Evolutionary conservation across 2,329 filamentous ascomycete species (phyloP).

Genomic region (Talaromyces sp.): DNA sequence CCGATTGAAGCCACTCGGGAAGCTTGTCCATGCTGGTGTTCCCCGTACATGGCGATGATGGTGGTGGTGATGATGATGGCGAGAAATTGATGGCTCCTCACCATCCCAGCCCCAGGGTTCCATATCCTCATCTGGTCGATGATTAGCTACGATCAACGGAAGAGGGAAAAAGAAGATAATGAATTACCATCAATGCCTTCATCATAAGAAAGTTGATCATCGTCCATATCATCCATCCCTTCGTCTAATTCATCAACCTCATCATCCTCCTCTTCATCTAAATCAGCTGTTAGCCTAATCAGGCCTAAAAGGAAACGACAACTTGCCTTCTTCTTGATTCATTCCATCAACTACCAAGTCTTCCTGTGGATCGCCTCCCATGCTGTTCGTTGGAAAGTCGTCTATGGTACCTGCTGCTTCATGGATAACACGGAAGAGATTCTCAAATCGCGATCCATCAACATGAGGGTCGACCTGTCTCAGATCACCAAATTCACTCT

Average conservation of each 20-base stretch:
- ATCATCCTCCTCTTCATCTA: slow-evolving; percentile 54
- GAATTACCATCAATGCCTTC: slow-evolving; percentile 36
- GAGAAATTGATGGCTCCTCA: slow-evolving; percentile 48
- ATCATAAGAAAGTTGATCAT: slow-evolving; percentile 42
- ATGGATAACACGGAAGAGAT: slow-evolving; percentile 45
- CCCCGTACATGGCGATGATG: slow-evolving; percentile 51
- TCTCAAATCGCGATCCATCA: slow-evolving; percentile 43
- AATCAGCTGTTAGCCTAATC: slow-evolving; percentile 40
- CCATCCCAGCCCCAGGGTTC: slow-evolving; percentile 51
- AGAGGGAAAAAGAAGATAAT: slow-evolving; percentile 20
- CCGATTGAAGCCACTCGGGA: slow-evolving; percentile 57
- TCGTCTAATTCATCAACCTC: slow-evolving; percentile 33
- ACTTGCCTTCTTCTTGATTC: slow-evolving; percentile 54
- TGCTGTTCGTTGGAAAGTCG: slow-evolving; percentile 42
- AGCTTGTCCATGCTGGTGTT: slow-evolving; percentile 61
- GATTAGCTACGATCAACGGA: slow-evolving; percentile 29
- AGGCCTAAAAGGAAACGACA: slow-evolving; percentile 21
- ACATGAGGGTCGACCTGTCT: slow-evolving; percentile 40
- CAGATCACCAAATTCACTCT: slow-evolving; percentile 41
- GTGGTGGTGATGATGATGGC: slow-evolving; percentile 33
- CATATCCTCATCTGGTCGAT: slow-evolving; percentile 33
- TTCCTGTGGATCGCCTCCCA: slow-evolving; percentile 48
- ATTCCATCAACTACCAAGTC: slow-evolving; percentile 54
- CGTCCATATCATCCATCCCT: slow-evolving; percentile 44
- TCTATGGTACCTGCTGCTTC: slow-evolving; percentile 42